Conservation (phyloP, 78 protist genomes). For the Dictyostelium discoideum region dicty_2.7 NC_007090.3:1172501-1173000, state of each 20-base stretch:
- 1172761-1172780: too few species aligned
- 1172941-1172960: background rate
- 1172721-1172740: too few species aligned
- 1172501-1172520: slow-evolving; percentile 27
- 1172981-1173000: background rate
- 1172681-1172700: too few species aligned
- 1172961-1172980: background rate
- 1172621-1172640: background rate
- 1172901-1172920: background rate
- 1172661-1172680: background rate
- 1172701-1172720: background rate
- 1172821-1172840: too few species aligned
- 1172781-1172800: too few species aligned
- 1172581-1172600: background rate
- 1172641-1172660: background rate
- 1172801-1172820: too few species aligned
- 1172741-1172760: background rate
- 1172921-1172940: background rate
- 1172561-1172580: slow-evolving; percentile 4
- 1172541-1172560: slow-evolving; percentile 44
- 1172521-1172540: slow-evolving; percentile 60
- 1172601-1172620: background rate
- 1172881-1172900: background rate
- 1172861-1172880: background rate
- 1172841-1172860: too few species aligned